Evolutionary conservation across 306 rosid species (phyloP).

Genomic region (Senna siamea): DNA sequence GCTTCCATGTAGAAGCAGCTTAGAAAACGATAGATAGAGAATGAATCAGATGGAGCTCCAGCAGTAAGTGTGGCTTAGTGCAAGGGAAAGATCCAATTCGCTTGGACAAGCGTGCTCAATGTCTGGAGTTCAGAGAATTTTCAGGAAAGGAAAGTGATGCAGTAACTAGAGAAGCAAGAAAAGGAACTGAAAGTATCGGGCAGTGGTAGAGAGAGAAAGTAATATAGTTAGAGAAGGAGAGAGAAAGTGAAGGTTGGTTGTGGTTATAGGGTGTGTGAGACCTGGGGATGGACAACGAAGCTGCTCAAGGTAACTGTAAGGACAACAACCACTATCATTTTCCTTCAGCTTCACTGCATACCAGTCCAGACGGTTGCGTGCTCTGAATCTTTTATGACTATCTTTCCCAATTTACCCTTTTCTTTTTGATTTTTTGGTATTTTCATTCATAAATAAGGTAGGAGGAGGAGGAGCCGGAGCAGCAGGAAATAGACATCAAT

Average conservation of each 20-base stretch:
- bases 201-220: constrained; percentile 52
- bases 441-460: not conserved
- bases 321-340: constrained; percentile 60
- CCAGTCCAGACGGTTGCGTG: constrained; percentile 47
- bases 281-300: constrained; percentile 12
- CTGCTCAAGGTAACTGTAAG: constrained; percentile 47
- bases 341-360: constrained; percentile 59
- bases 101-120: not conserved
- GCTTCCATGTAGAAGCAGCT: constrained; percentile 69
- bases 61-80: not conserved
- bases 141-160: constrained; percentile 9
- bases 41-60: constrained; percentile 21
- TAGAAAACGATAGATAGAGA: constrained; percentile 17
- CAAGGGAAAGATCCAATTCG: constrained; percentile 23
- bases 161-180: not conserved
- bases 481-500: not conserved
- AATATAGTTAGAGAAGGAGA: constrained; percentile 36
- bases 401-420: constrained; percentile 48
- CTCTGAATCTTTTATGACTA: constrained; percentile 39
- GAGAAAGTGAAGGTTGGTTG: constrained; percentile 46
- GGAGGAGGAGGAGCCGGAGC: not conserved
- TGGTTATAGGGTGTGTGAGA: constrained; percentile 41
- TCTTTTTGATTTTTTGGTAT: not conserved
- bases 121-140: not conserved
- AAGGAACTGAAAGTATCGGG: constrained; percentile 16